Conservation (phyloP, 768 basidiomycete species). For the Hydnomerulius pinastri region DNA sequence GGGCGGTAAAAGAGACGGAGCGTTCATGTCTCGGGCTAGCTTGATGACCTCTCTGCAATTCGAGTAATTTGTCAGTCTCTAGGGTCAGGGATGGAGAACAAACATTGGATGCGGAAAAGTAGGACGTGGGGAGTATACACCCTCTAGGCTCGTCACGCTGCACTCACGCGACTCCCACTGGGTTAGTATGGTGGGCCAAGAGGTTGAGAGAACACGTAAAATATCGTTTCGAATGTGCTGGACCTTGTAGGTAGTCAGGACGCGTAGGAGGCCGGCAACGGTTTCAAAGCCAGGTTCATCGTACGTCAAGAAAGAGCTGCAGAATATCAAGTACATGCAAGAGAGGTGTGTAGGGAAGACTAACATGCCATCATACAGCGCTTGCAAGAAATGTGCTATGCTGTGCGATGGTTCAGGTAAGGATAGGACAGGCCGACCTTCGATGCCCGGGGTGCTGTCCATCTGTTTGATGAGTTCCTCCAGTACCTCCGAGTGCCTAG, state of each 20-base stretch:
- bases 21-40: slow-evolving; percentile 57
- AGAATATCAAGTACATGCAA: slow-evolving; percentile 16
- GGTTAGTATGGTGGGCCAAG: slow-evolving; percentile 63
- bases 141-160: slow-evolving; percentile 49
- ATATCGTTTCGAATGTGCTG: slow-evolving; percentile 58
- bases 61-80: slow-evolving; percentile 7
- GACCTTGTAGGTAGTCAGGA: slow-evolving; percentile 66
- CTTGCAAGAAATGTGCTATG: slow-evolving; percentile 57
- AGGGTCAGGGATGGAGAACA: slow-evolving; percentile 24
- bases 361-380: slow-evolving; percentile 73
- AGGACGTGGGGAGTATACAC: slow-evolving; percentile 57
- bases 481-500: slow-evolving; percentile 61
- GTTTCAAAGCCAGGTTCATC: slow-evolving; percentile 52
- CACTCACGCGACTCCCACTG: slow-evolving; percentile 71
- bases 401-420: slow-evolving; percentile 59
- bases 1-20: slow-evolving; percentile 63
- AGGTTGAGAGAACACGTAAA: slow-evolving; percentile 48
- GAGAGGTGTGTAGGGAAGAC: slow-evolving; percentile 20
- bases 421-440: slow-evolving; percentile 57
- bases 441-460: slow-evolving; percentile 35
- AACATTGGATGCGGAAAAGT: slow-evolving; percentile 70
- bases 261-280: slow-evolving; percentile 57
- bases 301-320: slow-evolving; percentile 48
- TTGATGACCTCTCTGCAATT: slow-evolving; percentile 60
- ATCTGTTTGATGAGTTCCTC: slow-evolving; percentile 39